A percentile compares a stretch with the other conserved stretches of the same genome.
phyloP scores from a whole-genome alignment of 805 yeast genomes.

The Yamadazyma sp. region DNA sequence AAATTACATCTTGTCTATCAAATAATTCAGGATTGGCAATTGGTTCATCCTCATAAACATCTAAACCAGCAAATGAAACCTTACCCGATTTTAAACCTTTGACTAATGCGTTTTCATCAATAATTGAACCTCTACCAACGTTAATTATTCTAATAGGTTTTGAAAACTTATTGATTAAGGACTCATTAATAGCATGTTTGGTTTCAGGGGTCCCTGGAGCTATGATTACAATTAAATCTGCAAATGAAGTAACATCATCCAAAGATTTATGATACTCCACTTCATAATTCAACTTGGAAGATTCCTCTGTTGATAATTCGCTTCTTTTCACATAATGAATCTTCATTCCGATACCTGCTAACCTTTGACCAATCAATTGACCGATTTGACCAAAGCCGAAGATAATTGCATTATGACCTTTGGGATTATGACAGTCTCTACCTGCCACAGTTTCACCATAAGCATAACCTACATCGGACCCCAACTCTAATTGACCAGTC shows the following conservation, averaged over 20 bases:
- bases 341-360: constrained; percentile 60
- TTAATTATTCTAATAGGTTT: constrained; percentile 63
- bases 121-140: constrained; percentile 70
- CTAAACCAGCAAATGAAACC: constrained; percentile 65
- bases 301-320: constrained; percentile 31
- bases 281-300: constrained; percentile 38
- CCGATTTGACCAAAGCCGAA: constrained; percentile 82
- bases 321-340: constrained; percentile 61
- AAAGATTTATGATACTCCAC: constrained; percentile 40
- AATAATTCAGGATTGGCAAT: constrained; percentile 46
- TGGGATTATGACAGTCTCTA: constrained; percentile 46
- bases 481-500: constrained; percentile 22
- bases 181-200: constrained; percentile 47
- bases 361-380: constrained; percentile 54
- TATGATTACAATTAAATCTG: constrained; percentile 63
- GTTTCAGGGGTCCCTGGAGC: constrained; percentile 66
- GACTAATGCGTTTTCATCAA: constrained; percentile 65
- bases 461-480: constrained; percentile 20
- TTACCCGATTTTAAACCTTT: constrained; percentile 58
- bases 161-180: constrained; percentile 45
- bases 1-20: constrained; percentile 57
- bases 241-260: constrained; percentile 30
- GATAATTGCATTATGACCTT: constrained; percentile 55
- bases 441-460: constrained; percentile 49
- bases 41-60: constrained; percentile 70